Evolutionary conservation across 352 stramenopile species (phyloP), one percentile per base, ranked within the genome.

Genomic region (Phytophthora ohioensis): DNA sequence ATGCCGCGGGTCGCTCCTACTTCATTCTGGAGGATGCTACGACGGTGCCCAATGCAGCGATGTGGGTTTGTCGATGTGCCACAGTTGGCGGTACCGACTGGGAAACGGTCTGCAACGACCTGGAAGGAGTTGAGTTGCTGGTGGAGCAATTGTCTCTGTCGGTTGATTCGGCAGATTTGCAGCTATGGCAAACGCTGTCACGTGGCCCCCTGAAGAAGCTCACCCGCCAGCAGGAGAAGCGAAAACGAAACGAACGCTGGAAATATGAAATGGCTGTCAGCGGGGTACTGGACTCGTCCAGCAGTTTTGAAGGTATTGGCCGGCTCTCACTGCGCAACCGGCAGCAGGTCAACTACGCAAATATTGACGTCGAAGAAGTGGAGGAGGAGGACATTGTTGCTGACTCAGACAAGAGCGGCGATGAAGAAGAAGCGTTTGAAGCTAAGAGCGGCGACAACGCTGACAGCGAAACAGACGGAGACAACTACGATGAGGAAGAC

Each of bases 11-110:
- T 48, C 80, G 82, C 21, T 80, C 59, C 2, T 91, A 92, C 69
- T 91, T 81, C 57, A 55, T 88, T 39, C 54, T 93, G 21, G 85
- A 93, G 58, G 84, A 93, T 71, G 68, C 79, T 12, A 66, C 81
- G 27, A 88, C 75, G 6, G 71, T 90, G 27, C 57, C 79, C 7
- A 73, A 89, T n/a, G 81, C 71, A n/a, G 73, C 71, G 0, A 71
- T 80, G 17, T 91, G 85, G 85, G 48, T 93, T 0, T 93, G 85
- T 64, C 82, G 84, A 2, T 91, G 80, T 59, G 48, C 75, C 0
- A 69, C 65, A 30, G 45, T 71, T 35, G 75, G 76, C 38, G 72
- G 75, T 11, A 71, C 67, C 2, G 68, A 83, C 3, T 93, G 85
- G 84, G 81, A 92, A 67, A 91, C 84, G 0, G 79, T 93, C 7